These are phyloP conservation scores for Castanea mollissima DNA, from an alignment of 306 rosid species.

Conservation along the genomic window DNA sequence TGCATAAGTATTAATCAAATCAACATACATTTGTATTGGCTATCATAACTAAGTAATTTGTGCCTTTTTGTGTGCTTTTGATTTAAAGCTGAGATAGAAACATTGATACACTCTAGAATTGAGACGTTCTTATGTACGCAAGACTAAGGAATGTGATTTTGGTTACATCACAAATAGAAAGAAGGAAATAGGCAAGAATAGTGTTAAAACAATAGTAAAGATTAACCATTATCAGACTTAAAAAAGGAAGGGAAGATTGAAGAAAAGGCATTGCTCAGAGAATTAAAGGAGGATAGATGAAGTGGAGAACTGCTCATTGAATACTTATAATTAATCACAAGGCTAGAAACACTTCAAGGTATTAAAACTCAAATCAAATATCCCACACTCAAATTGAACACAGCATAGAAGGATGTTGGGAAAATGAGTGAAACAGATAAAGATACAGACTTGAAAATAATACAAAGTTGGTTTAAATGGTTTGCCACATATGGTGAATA, in stretches of 20 bases:
- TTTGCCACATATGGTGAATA: neutral
- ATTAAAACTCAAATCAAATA: neutral
- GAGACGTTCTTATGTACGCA: neutral
- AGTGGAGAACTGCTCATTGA: neutral
- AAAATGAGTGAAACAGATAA: neutral
- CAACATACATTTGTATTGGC: neutral
- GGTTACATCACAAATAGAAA: neutral
- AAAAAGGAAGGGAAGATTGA: neutral
- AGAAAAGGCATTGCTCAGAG: neutral
- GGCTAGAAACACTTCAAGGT: neutral
- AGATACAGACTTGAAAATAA: neutral
- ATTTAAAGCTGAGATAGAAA: neutral
- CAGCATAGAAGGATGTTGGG: neutral
- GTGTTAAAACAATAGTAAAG: neutral
- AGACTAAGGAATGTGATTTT: neutral
- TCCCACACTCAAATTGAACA: neutral
- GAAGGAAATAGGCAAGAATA: neutral
- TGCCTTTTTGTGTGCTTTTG: neutral
- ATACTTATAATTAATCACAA: neutral
- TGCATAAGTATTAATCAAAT: neutral
- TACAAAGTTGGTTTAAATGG: neutral
- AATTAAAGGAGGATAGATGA: neutral
- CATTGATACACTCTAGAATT: neutral
- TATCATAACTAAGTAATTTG: neutral
- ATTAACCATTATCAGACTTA: neutral